phyloP scores from a whole-genome alignment of 1,284 basidiomycete genomes.

The Ganoderma multipileum region DNA sequence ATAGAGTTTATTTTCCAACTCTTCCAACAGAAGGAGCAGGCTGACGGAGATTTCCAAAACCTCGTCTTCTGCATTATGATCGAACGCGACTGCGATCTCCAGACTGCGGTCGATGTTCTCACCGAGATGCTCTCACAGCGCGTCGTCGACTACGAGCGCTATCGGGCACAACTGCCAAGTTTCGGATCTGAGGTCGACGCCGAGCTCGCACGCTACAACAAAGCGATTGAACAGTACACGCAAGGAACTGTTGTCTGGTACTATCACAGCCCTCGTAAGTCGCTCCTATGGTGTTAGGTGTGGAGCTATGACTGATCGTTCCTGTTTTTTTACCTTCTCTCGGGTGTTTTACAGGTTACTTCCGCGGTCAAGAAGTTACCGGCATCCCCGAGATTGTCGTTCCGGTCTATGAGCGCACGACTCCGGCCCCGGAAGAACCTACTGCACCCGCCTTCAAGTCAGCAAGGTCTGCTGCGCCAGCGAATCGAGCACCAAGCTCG shows the following conservation, averaged over 20 bases:
- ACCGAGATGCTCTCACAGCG: constrained; percentile 50
- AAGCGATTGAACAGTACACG: constrained; percentile 52
- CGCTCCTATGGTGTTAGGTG: background rate
- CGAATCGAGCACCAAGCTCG: background rate
- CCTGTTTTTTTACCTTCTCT: background rate
- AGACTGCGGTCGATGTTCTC: constrained; percentile 49
- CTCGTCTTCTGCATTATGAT: constrained; percentile 55
- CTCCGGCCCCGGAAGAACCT: constrained; percentile 5
- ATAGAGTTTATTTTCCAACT: constrained; percentile 18
- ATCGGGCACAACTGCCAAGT: constrained; percentile 48
- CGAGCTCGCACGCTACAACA: constrained; percentile 46
- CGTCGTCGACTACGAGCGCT: constrained; percentile 47
- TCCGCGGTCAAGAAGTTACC: constrained; percentile 32
- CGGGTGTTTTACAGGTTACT: constrained; percentile 27
- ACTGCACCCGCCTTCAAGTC: background rate
- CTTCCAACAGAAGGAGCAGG: constrained; percentile 51
- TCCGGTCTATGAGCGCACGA: constrained; percentile 29
- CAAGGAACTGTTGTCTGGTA: constrained; percentile 58
- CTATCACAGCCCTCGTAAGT: constrained; percentile 47
- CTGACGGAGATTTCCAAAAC: constrained; percentile 57
- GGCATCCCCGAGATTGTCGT: constrained; percentile 30
- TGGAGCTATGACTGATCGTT: background rate
- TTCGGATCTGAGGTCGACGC: constrained; percentile 50
- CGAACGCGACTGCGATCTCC: constrained; percentile 49
- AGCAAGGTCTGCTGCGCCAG: background rate